Evolutionary conservation across 164 flowering plant genomes (phyloP).

Genomic region (Saururus chinensis): DNA sequence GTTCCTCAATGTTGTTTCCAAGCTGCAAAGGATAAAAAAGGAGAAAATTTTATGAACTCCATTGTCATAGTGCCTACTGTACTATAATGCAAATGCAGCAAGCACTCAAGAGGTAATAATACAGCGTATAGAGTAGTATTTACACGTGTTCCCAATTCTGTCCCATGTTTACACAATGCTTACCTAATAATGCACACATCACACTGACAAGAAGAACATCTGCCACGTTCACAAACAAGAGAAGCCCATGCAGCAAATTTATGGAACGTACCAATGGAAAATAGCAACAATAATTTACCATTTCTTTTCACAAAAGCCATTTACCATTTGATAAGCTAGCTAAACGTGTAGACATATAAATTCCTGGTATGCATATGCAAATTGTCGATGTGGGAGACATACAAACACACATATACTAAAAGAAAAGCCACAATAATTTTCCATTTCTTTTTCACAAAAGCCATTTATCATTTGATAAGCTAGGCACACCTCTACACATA

Average conservation of each 20-base stretch:
- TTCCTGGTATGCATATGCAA: too few species aligned
- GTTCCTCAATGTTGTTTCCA: constrained; percentile 89
- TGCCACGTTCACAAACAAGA: not conserved
- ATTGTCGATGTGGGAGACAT: too few species aligned
- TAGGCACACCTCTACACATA: too few species aligned
- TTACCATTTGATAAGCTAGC: not conserved
- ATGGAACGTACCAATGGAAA: not conserved
- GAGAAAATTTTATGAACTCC: not conserved
- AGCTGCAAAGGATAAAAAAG: constrained; percentile 41
- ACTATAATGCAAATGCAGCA: too few species aligned
- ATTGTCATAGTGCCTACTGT: not conserved
- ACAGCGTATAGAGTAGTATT: not conserved
- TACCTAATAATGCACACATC: not conserved
- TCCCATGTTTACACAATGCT: too few species aligned
- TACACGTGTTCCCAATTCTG: too few species aligned
- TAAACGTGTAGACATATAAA: too few species aligned
- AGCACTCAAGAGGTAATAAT: not conserved
- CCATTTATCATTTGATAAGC: not conserved
- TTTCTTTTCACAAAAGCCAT: not conserved
- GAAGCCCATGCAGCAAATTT: not conserved
- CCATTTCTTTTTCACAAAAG: not conserved
- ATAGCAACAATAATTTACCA: not conserved
- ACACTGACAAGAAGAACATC: not conserved
- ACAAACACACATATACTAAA: too few species aligned
- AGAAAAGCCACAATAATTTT: not conserved